Base-by-base conservation (phyloP, 192 early-diverging fungal species). In the Chytriomyces confervae region DNA sequence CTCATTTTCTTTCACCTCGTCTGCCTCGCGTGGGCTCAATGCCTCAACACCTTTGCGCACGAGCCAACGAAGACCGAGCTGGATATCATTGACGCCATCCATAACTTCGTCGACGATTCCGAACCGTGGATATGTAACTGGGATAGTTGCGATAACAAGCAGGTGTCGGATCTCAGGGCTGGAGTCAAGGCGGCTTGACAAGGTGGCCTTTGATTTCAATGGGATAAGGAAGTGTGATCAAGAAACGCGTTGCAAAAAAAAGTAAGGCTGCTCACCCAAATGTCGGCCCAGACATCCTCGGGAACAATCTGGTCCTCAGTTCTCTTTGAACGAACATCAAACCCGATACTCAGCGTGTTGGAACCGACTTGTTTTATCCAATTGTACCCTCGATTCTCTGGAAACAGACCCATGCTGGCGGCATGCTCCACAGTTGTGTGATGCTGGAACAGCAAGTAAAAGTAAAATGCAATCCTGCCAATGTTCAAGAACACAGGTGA, bases 381-480 rank as follows among this genome's bases (percentile, higher is more conserved):
- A 3, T 74, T 76, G 69, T 53, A 53, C 2, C 75, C 60, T 6
- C 20, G 43, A 10, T 43, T 10, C 36, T 36, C 60, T 44, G 73
- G 73, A 43, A 65, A 65, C 18, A 65, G 27, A 49, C 13, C 13
- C 46, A 60, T 24, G 11, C 47, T 75, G 36, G 62, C 49, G 11
- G 90, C 87, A 61, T 87, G 75, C 36, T 84, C 75, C 46, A 88
- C 77, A 23, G 87, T 95, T 23, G 92, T 88, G 76, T 95, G 93
- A 3, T 91, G 92, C 85, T 96, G 95, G 88, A 93, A 96, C 69
- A 96, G 79, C 66, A 91, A 86, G 85, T 93, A 95, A 84, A 93
- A 94, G 20, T 91, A 89, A 72, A 86, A 81, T 5, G 93, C 94
- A 49, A 90, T 83, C 45, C 87, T 82, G 78, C 88, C 90, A 68